phyloP scores from a whole-genome alignment of 1,139 yeast genomes.

The Pichia norvegensis region DNA sequence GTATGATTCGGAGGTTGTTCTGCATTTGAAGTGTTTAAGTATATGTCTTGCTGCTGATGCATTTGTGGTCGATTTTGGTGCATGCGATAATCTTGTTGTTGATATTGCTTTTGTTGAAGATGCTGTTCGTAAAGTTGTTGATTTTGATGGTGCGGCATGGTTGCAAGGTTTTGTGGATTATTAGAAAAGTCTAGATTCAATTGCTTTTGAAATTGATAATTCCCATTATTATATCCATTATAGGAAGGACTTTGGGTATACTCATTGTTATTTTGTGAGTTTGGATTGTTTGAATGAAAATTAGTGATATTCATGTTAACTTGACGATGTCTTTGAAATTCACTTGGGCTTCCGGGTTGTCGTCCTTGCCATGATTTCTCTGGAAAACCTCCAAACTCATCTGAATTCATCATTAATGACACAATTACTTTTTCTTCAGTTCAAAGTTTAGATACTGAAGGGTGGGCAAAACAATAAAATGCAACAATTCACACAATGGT shows the following conservation, averaged over 20 bases:
- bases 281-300: neutral
- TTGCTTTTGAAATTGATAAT: neutral
- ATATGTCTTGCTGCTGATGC: neutral
- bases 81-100: constrained; percentile 8
- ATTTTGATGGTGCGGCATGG: neutral
- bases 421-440: neutral
- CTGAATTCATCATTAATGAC: neutral
- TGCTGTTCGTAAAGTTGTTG: constrained; percentile 10
- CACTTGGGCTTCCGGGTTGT: neutral
- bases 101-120: constrained; percentile 12
- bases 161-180: neutral
- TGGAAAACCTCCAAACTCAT: neutral
- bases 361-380: neutral
- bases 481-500: neutral
- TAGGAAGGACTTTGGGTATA: neutral
- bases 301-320: neutral
- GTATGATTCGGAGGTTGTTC: neutral
- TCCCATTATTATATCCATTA: neutral
- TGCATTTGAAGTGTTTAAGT: neutral
- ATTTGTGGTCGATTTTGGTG: constrained; percentile 1
- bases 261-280: neutral
- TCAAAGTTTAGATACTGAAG: neutral
- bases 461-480: neutral
- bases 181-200: neutral
- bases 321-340: neutral